phyloP scores from a whole-genome alignment of 1,284 basidiomycete species.

The Cerioporus squamosus region DNA sequence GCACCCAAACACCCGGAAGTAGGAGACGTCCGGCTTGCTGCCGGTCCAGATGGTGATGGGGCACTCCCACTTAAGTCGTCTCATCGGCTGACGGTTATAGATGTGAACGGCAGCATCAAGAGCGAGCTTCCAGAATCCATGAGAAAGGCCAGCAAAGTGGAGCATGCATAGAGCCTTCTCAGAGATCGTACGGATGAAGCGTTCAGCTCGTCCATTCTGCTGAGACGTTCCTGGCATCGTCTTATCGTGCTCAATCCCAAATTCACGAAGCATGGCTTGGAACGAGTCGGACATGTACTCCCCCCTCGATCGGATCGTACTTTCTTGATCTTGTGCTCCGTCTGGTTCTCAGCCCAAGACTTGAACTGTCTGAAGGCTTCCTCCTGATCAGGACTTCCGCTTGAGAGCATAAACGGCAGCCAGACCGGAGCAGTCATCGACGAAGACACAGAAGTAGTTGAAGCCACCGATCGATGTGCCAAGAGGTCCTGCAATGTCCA shows the following conservation, averaged over 20 bases:
- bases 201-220: constrained; percentile 20
- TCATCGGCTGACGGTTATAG: constrained; percentile 6
- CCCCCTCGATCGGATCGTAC: constrained; percentile 5
- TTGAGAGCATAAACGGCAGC: neutral
- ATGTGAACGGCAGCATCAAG: constrained; percentile 2
- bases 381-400: neutral
- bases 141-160: constrained; percentile 5
- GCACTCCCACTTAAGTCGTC: constrained; percentile 6
- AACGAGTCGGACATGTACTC: constrained; percentile 1
- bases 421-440: neutral
- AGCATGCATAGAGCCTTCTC: constrained; percentile 16
- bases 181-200: constrained; percentile 14
- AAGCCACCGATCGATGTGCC: neutral
- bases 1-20: constrained; percentile 23
- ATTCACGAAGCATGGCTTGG: neutral
- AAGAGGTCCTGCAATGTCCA: neutral
- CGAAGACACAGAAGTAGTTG: neutral
- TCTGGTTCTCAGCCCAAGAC: constrained; percentile 31
- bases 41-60: constrained; percentile 10
- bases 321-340: constrained; percentile 42
- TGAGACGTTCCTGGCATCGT: constrained; percentile 5
- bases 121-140: constrained; percentile 1
- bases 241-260: constrained; percentile 1
- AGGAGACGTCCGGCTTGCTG: constrained; percentile 13
- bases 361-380: neutral